Base-by-base conservation (phyloP, 179 eudicot genomes). In the Heliamphora ciliata region DNA sequence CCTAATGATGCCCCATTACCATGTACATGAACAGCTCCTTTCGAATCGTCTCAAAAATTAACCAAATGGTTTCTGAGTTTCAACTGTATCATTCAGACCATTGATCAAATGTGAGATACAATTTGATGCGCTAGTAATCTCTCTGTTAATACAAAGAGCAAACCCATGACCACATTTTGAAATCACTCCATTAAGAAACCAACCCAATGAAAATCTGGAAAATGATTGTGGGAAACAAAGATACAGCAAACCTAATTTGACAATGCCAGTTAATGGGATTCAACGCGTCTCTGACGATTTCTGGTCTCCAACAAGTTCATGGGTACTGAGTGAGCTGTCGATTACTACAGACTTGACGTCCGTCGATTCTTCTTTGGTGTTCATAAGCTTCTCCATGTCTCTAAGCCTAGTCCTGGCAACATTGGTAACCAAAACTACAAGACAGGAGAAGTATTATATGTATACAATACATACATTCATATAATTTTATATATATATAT, bases 301-400 rank as follows among this genome's bases (percentile, higher is more conserved):
- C 21, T 88, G 88, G 48, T 88, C 90, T 58, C 78, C 77, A 58
- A 59, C 84, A 64, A 84, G 76, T 13, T 85, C 89, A 76, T 17
- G 79, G 52, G 79, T 60, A 73, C 9, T 48, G 21, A 50, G 15
- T 10, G 72, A 18, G 17, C 51, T 8, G 31, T 61, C 72, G 13
- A 40, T 51, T 54, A 17, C 14, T 17, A 15, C 75, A 50, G 77
- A 50, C 21, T 81, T 58, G 58, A 21, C 64, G 11, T 4, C 71
- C 1, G 15, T 79, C 52, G 67, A 59, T 47, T 84, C 83, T 31
- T 80, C 84, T 14, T 76, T 74, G 76, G 85, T 63, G 72, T 91
- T 81, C 79, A 92, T 54, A 76, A 89, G 1, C 85, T 86, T 91
- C 74, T 92, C 92, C 92, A 91, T 88, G 81, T 91, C 97, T 56